A percentile compares a stretch with the other conserved stretches of the same genome.
Conservation (phyloP, 1,284 basidiomycete species). For the Ceratobasidium sp. region DNA sequence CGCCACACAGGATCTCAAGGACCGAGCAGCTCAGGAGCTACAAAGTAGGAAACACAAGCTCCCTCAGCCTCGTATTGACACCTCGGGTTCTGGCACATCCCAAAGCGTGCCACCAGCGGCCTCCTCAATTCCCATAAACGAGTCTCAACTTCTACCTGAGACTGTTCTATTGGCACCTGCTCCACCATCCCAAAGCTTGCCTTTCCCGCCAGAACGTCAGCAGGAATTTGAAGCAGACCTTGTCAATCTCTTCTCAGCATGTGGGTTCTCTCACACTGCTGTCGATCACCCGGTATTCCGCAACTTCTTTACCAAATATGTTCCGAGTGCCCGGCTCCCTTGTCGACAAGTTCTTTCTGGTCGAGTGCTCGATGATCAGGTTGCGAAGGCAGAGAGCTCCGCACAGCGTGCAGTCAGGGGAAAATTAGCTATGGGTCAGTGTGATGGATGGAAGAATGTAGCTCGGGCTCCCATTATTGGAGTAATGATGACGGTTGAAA, state of each 20-base stretch:
- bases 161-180: too few relatives aligned
- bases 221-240: background rate
- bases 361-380: background rate
- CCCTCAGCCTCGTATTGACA: too few relatives aligned
- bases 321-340: slow-evolving; percentile 52
- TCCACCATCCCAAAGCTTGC: too few relatives aligned
- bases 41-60: too few relatives aligned
- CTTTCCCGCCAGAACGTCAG: background rate
- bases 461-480: slow-evolving; percentile 51
- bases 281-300: slow-evolving; percentile 52
- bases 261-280: slow-evolving; percentile 51
- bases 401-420: slow-evolving; percentile 48
- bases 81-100: too few relatives aligned
- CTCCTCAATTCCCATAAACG: too few relatives aligned
- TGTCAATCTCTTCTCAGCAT: slow-evolving; percentile 50
- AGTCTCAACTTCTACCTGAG: too few relatives aligned
- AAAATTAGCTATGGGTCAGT: slow-evolving; percentile 53
- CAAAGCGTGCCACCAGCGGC: too few relatives aligned
- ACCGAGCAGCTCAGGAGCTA: too few relatives aligned
- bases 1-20: too few relatives aligned
- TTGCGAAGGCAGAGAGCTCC: slow-evolving; percentile 48
- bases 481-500: slow-evolving; percentile 48
- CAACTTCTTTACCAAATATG: slow-evolving; percentile 53
- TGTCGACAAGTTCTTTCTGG: slow-evolving; percentile 52
- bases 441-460: slow-evolving; percentile 58